Evolutionary conservation across 306 rosid genomes (phyloP).

Genomic region (Hippophae gyantsensis): DNA sequence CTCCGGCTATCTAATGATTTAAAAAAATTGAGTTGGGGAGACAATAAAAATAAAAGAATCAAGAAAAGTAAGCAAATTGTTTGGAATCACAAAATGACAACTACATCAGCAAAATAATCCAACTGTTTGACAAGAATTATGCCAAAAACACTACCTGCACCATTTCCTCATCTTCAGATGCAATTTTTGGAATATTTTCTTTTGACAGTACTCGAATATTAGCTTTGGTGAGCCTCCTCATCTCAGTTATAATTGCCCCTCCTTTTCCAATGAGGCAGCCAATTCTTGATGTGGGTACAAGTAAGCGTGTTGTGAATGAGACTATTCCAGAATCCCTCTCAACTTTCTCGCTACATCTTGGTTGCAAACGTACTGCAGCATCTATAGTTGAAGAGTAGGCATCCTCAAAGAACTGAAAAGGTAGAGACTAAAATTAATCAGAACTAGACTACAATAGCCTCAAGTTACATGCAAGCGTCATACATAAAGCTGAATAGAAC

Average conservation of each 20-base stretch:
- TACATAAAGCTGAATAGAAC: conserved; percentile 8
- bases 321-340: conserved; percentile 95
- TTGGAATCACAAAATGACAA: background rate
- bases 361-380: conserved; percentile 93
- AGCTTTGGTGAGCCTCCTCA: conserved; percentile 89
- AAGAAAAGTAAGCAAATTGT: too few species aligned
- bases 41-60: background rate
- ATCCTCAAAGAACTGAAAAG: conserved; percentile 78
- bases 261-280: conserved; percentile 99
- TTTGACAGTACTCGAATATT: conserved; percentile 81
- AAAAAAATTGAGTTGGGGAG: background rate
- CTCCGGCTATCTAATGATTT: conserved; percentile 68
- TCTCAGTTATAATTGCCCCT: conserved; percentile 86
- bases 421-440: conserved; percentile 16
- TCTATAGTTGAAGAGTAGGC: conserved; percentile 68
- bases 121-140: conserved; percentile 1
- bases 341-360: conserved; percentile 87
- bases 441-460: conserved; percentile 8
- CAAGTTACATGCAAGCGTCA: conserved; percentile 1
- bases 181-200: conserved; percentile 89
- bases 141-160: conserved; percentile 61
- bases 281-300: conserved; percentile 85
- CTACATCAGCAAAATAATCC: conserved; percentile 6
- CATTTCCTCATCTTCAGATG: conserved; percentile 93
- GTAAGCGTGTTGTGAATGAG: conserved; percentile 85